phyloP scores from a whole-genome alignment of 108 stramenopile genomes.

The Cyclotella baltica region DNA sequence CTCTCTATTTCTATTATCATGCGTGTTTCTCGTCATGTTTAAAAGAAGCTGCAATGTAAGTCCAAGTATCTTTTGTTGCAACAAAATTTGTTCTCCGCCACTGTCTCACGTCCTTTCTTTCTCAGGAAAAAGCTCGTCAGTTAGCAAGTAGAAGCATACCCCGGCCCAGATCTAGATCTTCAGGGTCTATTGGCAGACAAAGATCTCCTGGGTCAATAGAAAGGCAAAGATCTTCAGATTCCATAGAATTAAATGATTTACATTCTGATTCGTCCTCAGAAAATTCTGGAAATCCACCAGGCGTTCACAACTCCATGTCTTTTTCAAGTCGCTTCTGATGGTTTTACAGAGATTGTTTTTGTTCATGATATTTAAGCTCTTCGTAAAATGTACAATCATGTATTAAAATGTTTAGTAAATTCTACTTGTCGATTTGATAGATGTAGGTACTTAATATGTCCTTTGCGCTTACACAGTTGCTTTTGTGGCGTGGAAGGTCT shows the following conservation, averaged over 20 bases:
- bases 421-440: too few relatives aligned
- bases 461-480: too few relatives aligned
- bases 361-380: too few relatives aligned
- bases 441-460: too few relatives aligned
- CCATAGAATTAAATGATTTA: too few relatives aligned
- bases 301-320: neutral
- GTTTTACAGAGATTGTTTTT: too few relatives aligned
- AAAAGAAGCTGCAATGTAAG: slow-evolving; percentile 48
- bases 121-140: neutral
- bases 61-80: neutral
- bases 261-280: neutral
- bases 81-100: neutral
- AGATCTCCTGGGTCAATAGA: too few relatives aligned
- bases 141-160: neutral
- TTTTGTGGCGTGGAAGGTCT: too few relatives aligned
- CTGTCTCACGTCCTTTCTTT: neutral
- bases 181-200: neutral
- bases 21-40: slow-evolving; percentile 41
- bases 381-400: too few relatives aligned
- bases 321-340: slow-evolving; percentile 7
- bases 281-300: neutral
- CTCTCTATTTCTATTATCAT: slow-evolving; percentile 38
- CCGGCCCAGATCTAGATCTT: neutral
- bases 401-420: too few relatives aligned
- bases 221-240: too few relatives aligned